phyloP scores from a whole-genome alignment of 176 grass and related monocot genomes.

The Oryza punctata region DNA sequence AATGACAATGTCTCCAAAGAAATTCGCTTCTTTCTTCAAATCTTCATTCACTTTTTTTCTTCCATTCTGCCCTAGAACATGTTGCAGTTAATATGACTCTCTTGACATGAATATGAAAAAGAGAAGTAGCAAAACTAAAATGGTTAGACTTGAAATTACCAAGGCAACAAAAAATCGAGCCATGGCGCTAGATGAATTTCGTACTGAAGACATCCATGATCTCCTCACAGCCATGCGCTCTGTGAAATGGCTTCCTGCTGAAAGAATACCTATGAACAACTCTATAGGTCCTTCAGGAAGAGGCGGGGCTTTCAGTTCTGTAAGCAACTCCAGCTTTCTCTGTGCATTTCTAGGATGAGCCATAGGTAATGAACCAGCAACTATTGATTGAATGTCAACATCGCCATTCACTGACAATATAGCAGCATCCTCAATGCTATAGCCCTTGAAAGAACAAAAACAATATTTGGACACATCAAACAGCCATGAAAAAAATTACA shows the following conservation, averaged over 20 bases:
- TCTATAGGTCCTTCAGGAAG: conserved; percentile 54
- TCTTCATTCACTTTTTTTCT: conserved; percentile 66
- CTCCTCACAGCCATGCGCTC: conserved; percentile 80
- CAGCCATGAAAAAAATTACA: neutral
- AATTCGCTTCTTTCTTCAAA: conserved; percentile 72
- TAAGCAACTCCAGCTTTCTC: conserved; percentile 57
- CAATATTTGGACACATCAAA: conserved; percentile 15
- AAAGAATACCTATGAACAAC: conserved; percentile 79
- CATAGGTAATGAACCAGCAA: conserved; percentile 65
- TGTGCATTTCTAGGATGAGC: conserved; percentile 47
- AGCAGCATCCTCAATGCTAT: conserved; percentile 63
- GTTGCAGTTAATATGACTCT: conserved; percentile 19
- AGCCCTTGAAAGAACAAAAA: conserved; percentile 55
- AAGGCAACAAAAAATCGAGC: conserved; percentile 83
- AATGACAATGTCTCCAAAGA: conserved; percentile 77
- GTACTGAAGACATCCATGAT: conserved; percentile 80
- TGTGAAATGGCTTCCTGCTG: conserved; percentile 69
- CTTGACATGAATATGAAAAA: neutral
- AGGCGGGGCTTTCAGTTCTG: conserved; percentile 54
- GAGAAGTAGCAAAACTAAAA: neutral
- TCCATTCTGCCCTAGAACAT: conserved; percentile 54
- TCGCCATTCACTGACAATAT: conserved; percentile 57
- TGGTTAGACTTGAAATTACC: conserved; percentile 32
- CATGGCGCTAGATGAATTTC: conserved; percentile 59
- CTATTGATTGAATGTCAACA: conserved; percentile 53